Percentiles rank a stretch among this genome's conserved stretches.
phyloP scores from a whole-genome alignment of 441 rosid species.

The Gossypium trilobum region DNA sequence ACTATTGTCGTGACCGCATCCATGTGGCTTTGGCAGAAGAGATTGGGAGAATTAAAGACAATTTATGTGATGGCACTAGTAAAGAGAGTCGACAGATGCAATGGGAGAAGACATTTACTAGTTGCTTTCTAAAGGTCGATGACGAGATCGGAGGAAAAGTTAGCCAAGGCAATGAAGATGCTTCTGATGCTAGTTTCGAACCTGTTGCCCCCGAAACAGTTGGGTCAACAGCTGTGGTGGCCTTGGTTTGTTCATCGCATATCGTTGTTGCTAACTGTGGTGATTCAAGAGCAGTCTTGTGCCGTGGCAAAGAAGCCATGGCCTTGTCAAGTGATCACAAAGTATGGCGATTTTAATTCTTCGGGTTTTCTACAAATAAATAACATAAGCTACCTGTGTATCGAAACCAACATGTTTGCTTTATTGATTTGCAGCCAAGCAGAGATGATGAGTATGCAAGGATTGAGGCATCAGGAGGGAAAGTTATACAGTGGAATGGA shows the following conservation, averaged over 20 bases:
- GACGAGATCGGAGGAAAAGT: conserved; percentile 58
- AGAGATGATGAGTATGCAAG: conserved; percentile 75
- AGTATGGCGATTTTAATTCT: conserved; percentile 27
- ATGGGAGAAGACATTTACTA: conserved; percentile 63
- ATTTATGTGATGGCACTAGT: conserved; percentile 26
- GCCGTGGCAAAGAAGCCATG: conserved; percentile 65
- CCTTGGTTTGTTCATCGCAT: conserved; percentile 72
- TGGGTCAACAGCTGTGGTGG: conserved; percentile 82
- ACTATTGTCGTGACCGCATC: conserved; percentile 60
- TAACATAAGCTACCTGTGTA: neutral
- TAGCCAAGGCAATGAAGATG: conserved; percentile 21
- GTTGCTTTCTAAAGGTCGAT: conserved; percentile 68
- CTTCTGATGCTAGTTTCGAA: conserved; percentile 28
- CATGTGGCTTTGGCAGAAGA: conserved; percentile 66
- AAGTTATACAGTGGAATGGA: conserved; percentile 79
- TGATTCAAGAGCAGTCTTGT: conserved; percentile 74
- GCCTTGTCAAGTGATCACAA: conserved; percentile 72
- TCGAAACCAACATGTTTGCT: conserved; percentile 6
- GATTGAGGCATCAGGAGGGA: conserved; percentile 76
- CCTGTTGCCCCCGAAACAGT: conserved; percentile 73
- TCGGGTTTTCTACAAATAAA: neutral
- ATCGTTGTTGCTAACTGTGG: conserved; percentile 75
- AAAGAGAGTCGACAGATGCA: conserved; percentile 40
- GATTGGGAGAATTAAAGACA: conserved; percentile 39
- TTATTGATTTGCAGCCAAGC: conserved; percentile 44